A percentile compares a stretch with the other conserved stretches of the same genome.
phyloP scores from a whole-genome alignment of 2,329 filamentous ascomycete genomes.

The Huntiella omanensis region DNA sequence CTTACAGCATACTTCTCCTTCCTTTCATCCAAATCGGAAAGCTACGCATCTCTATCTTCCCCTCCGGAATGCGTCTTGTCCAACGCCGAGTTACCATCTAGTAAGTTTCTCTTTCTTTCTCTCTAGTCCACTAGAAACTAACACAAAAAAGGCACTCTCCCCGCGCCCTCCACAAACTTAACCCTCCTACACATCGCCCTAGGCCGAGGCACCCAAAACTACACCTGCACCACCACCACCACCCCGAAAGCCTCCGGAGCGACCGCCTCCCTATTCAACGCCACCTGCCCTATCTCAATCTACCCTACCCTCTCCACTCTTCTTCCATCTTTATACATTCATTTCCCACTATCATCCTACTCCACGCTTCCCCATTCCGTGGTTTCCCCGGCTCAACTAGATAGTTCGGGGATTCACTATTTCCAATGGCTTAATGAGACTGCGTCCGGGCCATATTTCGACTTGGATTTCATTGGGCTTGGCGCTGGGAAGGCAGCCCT shows the following conservation, averaged over 20 bases:
- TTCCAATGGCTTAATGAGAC: slow-evolving; percentile 35
- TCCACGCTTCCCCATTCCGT: slow-evolving; percentile 12
- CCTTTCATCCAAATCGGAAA: slow-evolving; percentile 34
- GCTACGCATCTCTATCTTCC: slow-evolving; percentile 22
- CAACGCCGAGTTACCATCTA: slow-evolving; percentile 29
- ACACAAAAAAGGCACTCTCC: slow-evolving; percentile 27
- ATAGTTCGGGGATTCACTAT: slow-evolving; percentile 61
- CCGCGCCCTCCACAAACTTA: slow-evolving; percentile 39
- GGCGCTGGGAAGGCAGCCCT: slow-evolving; percentile 39
- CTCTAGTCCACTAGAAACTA: not conserved
- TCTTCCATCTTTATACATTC: slow-evolving; percentile 49
- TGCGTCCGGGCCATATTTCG: slow-evolving; percentile 56
- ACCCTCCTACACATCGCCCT: slow-evolving; percentile 60
- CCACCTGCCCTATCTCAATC: slow-evolving; percentile 55
- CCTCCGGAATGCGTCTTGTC: slow-evolving; percentile 35
- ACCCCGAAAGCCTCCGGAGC: slow-evolving; percentile 52
- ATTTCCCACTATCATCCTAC: slow-evolving; percentile 24
- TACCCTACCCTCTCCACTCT: slow-evolving; percentile 46
- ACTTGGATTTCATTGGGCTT: slow-evolving; percentile 39
- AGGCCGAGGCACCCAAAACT: slow-evolving; percentile 83
- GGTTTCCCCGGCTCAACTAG: slow-evolving; percentile 39
- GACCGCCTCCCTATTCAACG: slow-evolving; percentile 71
- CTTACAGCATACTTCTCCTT: slow-evolving; percentile 43
- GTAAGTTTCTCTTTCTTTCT: slow-evolving; percentile 20
- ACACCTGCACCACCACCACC: slow-evolving; percentile 53